A percentile compares a stretch with the other conserved stretches of the same genome.
Conservation (phyloP, 306 rosid species). For the Prunus mongolica region DNA sequence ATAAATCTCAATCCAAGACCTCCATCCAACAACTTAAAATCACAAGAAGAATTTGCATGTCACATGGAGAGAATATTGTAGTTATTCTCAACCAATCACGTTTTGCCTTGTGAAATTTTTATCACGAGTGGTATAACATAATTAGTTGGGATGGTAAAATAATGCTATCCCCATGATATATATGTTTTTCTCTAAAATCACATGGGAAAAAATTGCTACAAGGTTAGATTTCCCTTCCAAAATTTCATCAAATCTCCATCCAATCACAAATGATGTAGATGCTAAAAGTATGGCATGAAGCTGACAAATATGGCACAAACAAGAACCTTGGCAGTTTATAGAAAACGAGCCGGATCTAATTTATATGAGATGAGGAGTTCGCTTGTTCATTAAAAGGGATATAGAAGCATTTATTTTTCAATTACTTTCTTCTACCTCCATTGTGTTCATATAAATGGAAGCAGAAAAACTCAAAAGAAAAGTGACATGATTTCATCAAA, state of each 20-base stretch:
- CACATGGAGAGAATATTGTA: too few species aligned
- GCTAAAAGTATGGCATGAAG: neutral
- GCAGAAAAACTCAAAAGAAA: neutral
- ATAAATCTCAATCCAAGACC: too few species aligned
- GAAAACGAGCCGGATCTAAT: too few species aligned
- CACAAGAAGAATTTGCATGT: too few species aligned
- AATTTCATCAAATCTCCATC: neutral
- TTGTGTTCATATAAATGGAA: neutral
- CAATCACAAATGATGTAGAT: neutral
- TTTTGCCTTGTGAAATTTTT: too few species aligned
- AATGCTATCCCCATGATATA: too few species aligned
- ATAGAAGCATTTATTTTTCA: neutral
- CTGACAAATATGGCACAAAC: neutral
- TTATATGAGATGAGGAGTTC: neutral
- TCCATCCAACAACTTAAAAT: neutral
- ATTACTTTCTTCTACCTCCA: neutral
- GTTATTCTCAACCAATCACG: too few species aligned
- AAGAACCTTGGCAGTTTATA: neutral
- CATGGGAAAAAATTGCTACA: too few species aligned
- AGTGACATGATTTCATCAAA: slow-evolving; percentile 1
- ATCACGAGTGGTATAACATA: too few species aligned
- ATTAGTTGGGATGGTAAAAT: too few species aligned
- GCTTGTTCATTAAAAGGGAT: neutral
- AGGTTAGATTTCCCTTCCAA: too few species aligned
- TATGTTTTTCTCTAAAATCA: too few species aligned